Evolutionary conservation across 2,329 filamentous ascomycete species (phyloP), one percentile per base, ranked within the genome.

Genomic region (Colletotrichum limetticola): DNA sequence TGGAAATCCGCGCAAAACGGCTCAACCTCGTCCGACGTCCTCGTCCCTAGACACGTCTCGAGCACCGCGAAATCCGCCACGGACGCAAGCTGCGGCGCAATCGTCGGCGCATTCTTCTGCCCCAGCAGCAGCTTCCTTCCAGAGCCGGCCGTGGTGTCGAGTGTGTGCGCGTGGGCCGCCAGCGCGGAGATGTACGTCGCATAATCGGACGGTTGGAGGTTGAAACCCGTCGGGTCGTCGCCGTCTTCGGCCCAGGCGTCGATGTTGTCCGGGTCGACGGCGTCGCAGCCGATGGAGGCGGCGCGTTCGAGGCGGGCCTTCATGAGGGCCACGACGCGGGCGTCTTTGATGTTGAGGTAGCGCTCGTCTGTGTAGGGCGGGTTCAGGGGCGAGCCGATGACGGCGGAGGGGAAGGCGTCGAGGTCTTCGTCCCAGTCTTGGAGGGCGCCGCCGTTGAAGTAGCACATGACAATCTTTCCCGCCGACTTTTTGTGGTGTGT

Each of bases 21-120:
- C 61, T 75, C 78, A 52, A 79, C 77, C 35, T 78, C 71, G 74
- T 72, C 74, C 19, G 67, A 62, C 11, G 60, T 61, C 24, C 75
- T 71, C 22, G 68, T 67, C 30, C 67, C 70, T 16, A 75, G 66
- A 70, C 78, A 85, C 76, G 83, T 76, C 74, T 85, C 75, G 76
- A 85, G 75, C 72, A 84, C 76, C 35, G 80, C 80, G 71, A 82
- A 82, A 72, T 82, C 80, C 24, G 81, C 76, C n/a, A 68, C 64
- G 28, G 71, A 74, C 30, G 76, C 75, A 4, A 82, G 76, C 30
- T 75, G 63, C 2, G 72, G 30, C 24, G 79, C 77, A 42, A 81
- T 77, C 30, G 78, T 75, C 3, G 76, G 75, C 8, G 79, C 79
- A 62, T 82, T 82, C 76, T 82, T 82, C 61, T 82, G 80, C n/a